phyloP scores from a whole-genome alignment of 78 protist genomes.

The Blattamonas nauphoetae region DNA sequence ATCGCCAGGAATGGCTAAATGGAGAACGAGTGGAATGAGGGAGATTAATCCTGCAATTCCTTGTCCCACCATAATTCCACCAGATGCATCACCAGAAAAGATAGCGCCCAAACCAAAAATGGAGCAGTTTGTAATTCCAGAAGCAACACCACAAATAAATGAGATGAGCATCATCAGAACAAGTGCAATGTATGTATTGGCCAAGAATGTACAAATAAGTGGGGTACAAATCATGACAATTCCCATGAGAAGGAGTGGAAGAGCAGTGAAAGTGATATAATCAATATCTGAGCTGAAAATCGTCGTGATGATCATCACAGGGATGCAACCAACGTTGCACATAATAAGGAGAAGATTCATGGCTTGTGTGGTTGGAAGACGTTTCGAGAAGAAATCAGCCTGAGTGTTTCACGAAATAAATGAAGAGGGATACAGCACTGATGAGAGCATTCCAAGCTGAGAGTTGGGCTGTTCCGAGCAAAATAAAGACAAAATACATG shows the following conservation, averaged over 20 bases:
- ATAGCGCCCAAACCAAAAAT: not conserved
- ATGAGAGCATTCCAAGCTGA: not conserved
- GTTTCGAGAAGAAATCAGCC: not conserved
- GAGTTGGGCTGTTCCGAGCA: not conserved
- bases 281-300: not conserved
- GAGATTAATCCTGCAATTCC: not conserved
- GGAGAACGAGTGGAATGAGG: not conserved
- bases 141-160: not conserved
- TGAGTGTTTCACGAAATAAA: not conserved
- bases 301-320: not conserved
- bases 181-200: not conserved
- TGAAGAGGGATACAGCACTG: not conserved
- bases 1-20: not conserved
- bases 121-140: not conserved
- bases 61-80: not conserved
- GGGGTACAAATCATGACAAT: not conserved
- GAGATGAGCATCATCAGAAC: not conserved
- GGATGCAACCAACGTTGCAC: not conserved
- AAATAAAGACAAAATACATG: not conserved
- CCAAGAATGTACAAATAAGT: not conserved
- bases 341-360: not conserved
- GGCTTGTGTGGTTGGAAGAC: not conserved
- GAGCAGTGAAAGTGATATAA: not conserved
- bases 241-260: not conserved
- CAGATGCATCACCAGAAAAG: not conserved